phyloP scores from a whole-genome alignment of 2,329 filamentous ascomycete species.

The Aspergillus sp. region DNA sequence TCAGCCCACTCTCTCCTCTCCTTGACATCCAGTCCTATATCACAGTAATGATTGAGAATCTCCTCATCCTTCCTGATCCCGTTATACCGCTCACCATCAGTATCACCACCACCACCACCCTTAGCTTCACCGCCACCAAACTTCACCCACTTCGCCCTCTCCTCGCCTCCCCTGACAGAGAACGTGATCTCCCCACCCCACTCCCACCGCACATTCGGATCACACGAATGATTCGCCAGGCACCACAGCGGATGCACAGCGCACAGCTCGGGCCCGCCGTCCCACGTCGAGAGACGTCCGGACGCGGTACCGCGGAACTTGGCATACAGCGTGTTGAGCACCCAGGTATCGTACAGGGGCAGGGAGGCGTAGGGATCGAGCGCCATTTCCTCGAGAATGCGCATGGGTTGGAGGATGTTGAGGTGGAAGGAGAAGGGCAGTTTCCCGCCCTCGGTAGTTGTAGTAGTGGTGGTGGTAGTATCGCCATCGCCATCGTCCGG shows the following conservation, averaged over 20 bases:
- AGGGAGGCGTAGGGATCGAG: conserved; percentile 49
- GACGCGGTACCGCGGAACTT: conserved; percentile 93
- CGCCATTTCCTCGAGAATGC: conserved; percentile 56
- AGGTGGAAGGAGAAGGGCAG: conserved; percentile 55
- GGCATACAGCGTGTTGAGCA: conserved; percentile 83
- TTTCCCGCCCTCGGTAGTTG: conserved; percentile 30
- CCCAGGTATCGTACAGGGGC: conserved; percentile 41
- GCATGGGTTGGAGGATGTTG: conserved; percentile 51
- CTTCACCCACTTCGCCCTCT: conserved; percentile 30
- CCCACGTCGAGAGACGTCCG: conserved; percentile 65
- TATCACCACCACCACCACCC: conserved; percentile 37
- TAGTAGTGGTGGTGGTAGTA: conserved; percentile 1
- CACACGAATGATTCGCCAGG: conserved; percentile 89
- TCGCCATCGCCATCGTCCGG: too few relatives aligned
- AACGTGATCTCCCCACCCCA: conserved; percentile 54
- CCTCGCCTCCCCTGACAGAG: conserved; percentile 23
- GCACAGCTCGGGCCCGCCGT: conserved; percentile 80
- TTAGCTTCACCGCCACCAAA: conserved; percentile 18
- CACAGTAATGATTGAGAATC: conserved; percentile 90
- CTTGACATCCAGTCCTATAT: conserved; percentile 67
- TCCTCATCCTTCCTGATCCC: conserved; percentile 74
- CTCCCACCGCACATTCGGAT: conserved; percentile 91
- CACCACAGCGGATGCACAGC: conserved; percentile 96
- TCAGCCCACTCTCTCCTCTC: conserved; percentile 81
- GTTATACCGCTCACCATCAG: conserved; percentile 9